Evolutionary conservation across 2,329 filamentous ascomycete genomes (phyloP), one percentile per base, ranked within the genome.

Genomic region (Blastomyces gilchristii): DNA sequence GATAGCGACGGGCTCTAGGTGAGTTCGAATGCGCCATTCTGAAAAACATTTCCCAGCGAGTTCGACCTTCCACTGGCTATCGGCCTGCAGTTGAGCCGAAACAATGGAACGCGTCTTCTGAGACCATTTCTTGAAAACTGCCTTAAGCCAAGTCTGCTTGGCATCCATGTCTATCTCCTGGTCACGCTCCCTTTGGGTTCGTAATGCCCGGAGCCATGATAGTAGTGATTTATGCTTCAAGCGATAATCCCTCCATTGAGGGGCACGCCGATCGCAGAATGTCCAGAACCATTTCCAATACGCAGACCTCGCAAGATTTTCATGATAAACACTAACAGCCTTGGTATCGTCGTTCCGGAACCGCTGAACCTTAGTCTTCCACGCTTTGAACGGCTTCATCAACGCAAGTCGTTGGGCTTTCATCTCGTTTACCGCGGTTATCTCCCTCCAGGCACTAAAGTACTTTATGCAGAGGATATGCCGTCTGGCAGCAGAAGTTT

Each of bases 401-500:
- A 83, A 68, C 22, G 81, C 76, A 63, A 85, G 80, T 43, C 81
- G 74, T 53, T 80, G 77, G 12, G 78, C 75, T 67, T 81, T 81
- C 52, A 80, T 69, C 62, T 85, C 81, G 66, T 88, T 86, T 59
- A 84, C 79, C 0, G 80, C 79, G 0, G 86, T 87, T 62, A 89
- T 84, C 63, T 85, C 81, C 34, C 83, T 80, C 88, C 88, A 91
- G 8, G 84, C 84, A 63, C 83, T 83, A 73, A 90, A 90, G 65
- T 86, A 87, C 62, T 84, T 83, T 14, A 83, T 84, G 62, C 87
- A 81, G 62, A 94, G 76, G 64, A 92, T 85, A 71, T 90, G 88
- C 65, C 85, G 80, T 65, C 88, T 82, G 25, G 89, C 90, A 52
- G 85, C 80, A 4, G 83, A 84, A 3, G 88, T 90, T 50, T 84